Conservation (phyloP, 495 filamentous ascomycete species). For the Jackrogersella minutella region DNA sequence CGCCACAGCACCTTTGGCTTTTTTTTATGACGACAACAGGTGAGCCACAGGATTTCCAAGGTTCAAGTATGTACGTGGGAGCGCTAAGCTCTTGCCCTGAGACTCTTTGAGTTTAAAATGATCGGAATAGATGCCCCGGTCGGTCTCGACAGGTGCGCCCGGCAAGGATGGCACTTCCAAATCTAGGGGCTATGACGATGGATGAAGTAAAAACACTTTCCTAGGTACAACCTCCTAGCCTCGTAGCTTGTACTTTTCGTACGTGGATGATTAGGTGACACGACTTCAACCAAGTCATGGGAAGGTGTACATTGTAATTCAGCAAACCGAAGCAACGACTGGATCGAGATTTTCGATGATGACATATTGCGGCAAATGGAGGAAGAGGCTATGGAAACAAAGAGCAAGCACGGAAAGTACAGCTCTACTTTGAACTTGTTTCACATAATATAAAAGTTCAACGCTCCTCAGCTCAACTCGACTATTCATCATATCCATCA, state of each 20-base stretch:
- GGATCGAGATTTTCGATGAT: slow-evolving; percentile 39
- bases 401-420: background rate
- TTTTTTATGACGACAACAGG: slow-evolving; percentile 26
- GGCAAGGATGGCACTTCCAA: slow-evolving; percentile 10
- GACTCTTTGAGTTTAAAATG: slow-evolving; percentile 1
- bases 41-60: slow-evolving; percentile 9
- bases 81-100: background rate
- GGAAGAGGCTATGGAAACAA: slow-evolving; percentile 9
- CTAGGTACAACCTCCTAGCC: slow-evolving; percentile 7
- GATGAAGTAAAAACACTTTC: slow-evolving; percentile 39
- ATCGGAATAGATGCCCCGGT: slow-evolving; percentile 18
- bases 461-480: background rate
- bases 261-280: slow-evolving; percentile 27
- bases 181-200: slow-evolving; percentile 38
- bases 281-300: background rate
- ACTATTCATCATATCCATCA: background rate
- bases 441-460: slow-evolving; percentile 24
- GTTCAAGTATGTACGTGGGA: slow-evolving; percentile 4
- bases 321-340: slow-evolving; percentile 14
- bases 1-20: slow-evolving; percentile 9
- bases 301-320: slow-evolving; percentile 10
- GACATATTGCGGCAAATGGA: slow-evolving; percentile 26
- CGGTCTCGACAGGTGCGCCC: slow-evolving; percentile 13
- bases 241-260: slow-evolving; percentile 6
- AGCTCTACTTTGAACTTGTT: no score